These are phyloP conservation scores for Anastatica hierochuntica DNA, from an alignment of 345 rosid species.

Conservation along the genomic window DNA sequence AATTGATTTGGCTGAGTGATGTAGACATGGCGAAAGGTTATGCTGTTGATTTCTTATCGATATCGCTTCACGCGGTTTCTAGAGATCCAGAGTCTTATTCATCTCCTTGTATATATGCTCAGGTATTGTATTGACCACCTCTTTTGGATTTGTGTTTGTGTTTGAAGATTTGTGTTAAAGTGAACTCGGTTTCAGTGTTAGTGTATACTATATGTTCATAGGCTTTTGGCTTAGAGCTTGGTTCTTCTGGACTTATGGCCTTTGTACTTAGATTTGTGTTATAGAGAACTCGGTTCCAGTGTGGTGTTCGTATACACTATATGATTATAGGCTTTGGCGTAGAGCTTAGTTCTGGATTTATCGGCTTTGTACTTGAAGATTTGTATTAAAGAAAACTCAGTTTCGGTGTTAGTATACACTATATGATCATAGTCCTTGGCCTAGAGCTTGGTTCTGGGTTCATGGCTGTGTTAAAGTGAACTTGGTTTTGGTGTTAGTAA, in stretches of 20 bases:
- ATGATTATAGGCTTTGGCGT: not conserved
- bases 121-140: constrained; percentile 29
- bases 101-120: constrained; percentile 83
- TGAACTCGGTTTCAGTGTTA: not conserved
- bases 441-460: too few relatives aligned
- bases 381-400: not conserved
- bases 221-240: not conserved
- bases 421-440: not conserved
- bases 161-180: too few relatives aligned
- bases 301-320: too few relatives aligned
- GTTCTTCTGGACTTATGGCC: not conserved
- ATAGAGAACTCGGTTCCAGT: not conserved
- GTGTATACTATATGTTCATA: not conserved
- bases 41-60: constrained; percentile 72
- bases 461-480: not conserved
- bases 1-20: constrained; percentile 79
- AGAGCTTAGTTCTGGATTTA: not conserved
- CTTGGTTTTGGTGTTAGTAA: not conserved
- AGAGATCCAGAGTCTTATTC: constrained; percentile 80
- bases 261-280: too few relatives aligned
- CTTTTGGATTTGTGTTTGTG: not conserved
- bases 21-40: constrained; percentile 61
- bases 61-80: constrained; percentile 86
- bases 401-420: too few relatives aligned
- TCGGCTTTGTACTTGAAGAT: too few relatives aligned